Evolutionary conservation across 805 yeast genomes (phyloP).

Genomic region (Clavispora santaluciae): DNA sequence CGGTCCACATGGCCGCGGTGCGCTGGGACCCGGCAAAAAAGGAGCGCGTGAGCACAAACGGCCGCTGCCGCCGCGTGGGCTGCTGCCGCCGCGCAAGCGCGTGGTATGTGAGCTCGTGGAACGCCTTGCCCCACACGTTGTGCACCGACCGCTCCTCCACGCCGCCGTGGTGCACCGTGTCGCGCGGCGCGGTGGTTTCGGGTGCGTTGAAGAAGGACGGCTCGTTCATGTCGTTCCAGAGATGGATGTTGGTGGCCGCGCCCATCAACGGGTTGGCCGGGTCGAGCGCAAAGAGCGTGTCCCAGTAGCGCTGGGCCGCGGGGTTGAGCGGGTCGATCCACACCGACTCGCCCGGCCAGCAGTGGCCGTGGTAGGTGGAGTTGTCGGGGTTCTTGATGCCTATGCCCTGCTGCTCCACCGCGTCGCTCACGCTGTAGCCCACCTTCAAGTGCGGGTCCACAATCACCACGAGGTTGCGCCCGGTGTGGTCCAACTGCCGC

Average conservation of each 20-base stretch:
- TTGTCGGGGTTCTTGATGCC: constrained; percentile 47
- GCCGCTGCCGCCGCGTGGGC: constrained; percentile 51
- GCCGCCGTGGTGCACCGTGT: constrained; percentile 67
- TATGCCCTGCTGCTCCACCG: constrained; percentile 35
- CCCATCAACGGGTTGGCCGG: constrained; percentile 28
- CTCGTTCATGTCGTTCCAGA: constrained; percentile 99
- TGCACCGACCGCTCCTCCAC: constrained; percentile 93
- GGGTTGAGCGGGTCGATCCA: constrained; percentile 90
- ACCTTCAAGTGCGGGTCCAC: constrained; percentile 89
- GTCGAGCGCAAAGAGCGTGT: constrained; percentile 44
- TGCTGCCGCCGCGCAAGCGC: constrained; percentile 53
- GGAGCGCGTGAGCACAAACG: constrained; percentile 83
- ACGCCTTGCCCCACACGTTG: constrained; percentile 75
- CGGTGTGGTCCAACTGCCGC: constrained; percentile 57
- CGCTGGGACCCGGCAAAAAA: constrained; percentile 90
- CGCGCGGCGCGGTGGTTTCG: constrained; percentile 86
- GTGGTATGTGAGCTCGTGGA: constrained; percentile 73
- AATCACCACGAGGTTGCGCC: constrained; percentile 76
- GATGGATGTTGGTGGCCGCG: constrained; percentile 61
- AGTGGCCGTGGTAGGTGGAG: constrained; percentile 68
- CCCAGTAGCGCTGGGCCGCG: constrained; percentile 57
- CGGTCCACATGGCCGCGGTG: constrained; percentile 95
- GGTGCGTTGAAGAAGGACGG: constrained; percentile 95
- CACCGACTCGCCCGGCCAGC: constrained; percentile 96
- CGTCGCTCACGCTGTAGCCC: constrained; percentile 61